A percentile compares a stretch with the other conserved stretches of the same genome.
phyloP scores from a whole-genome alignment of 768 basidiomycete species.

The Cubamyces sp. region DNA sequence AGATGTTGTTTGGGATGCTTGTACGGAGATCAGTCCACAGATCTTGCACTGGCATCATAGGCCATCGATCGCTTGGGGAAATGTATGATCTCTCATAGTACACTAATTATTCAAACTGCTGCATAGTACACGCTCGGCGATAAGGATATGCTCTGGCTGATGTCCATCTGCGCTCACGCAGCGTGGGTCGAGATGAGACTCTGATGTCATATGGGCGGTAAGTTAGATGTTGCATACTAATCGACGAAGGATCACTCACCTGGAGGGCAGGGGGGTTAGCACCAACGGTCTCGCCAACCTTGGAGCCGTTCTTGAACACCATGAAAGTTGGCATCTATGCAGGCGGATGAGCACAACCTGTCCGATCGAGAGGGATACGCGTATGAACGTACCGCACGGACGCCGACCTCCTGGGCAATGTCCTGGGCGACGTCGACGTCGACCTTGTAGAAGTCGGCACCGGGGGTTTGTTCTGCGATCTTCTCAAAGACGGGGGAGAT shows the following conservation, averaged over 20 bases:
- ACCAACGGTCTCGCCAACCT: conserved; percentile 48
- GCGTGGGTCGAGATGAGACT: conserved; percentile 5
- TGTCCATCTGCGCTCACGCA: background rate
- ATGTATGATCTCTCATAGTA: conserved; percentile 1
- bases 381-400: conserved; percentile 57
- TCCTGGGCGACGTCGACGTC: conserved; percentile 64
- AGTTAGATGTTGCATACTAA: background rate
- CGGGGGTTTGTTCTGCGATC: conserved; percentile 42
- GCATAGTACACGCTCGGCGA: conserved; percentile 17
- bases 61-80: too few relatives aligned
- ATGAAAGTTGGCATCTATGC: conserved; percentile 49
- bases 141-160: background rate
- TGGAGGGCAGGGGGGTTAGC: conserved; percentile 47
- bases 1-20: background rate
- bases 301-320: conserved; percentile 41
- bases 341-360: background rate
- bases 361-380: too few relatives aligned
- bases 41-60: too few relatives aligned
- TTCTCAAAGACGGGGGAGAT: conserved; percentile 71
- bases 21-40: background rate
- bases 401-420: conserved; percentile 59
- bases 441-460: conserved; percentile 70
- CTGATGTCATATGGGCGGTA: background rate
- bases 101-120: conserved; percentile 9
- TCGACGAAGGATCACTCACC: conserved; percentile 35